Percentiles rank a stretch among this genome's conserved stretches.
Conservation (phyloP, 1,284 basidiomycete genomes). For the Naganishia sp. region DNA sequence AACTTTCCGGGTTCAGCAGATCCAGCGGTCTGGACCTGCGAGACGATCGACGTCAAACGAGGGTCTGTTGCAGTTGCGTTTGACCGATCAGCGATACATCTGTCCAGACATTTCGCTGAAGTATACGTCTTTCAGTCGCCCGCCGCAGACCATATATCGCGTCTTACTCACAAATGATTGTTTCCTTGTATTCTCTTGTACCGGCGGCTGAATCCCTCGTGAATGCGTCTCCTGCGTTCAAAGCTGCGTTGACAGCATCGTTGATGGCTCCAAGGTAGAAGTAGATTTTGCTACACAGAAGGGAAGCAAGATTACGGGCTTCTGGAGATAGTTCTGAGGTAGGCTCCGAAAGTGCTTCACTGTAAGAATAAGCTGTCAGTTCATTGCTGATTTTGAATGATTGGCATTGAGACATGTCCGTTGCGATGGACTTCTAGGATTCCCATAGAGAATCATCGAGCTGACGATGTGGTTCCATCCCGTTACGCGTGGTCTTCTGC, state of each 20-base stretch:
- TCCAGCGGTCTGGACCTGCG: conserved; percentile 79
- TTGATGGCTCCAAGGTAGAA: conserved; percentile 92
- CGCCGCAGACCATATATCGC: not conserved
- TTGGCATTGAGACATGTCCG: too few relatives aligned
- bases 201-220: conserved; percentile 65
- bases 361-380: conserved; percentile 47
- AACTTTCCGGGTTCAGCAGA: conserved; percentile 82
- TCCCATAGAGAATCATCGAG: too few relatives aligned
- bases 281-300: conserved; percentile 92
- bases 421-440: too few relatives aligned
- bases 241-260: conserved; percentile 87
- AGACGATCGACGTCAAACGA: conserved; percentile 76
- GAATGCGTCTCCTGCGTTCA: conserved; percentile 84
- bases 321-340: conserved; percentile 67
- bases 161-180: conserved; percentile 61
- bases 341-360: conserved; percentile 82
- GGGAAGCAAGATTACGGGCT: conserved; percentile 75
- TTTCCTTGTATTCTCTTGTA: conserved; percentile 86
- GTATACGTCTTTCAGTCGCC: conserved; percentile 3
- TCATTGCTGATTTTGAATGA: not conserved
- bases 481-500: too few relatives aligned
- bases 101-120: conserved; percentile 88
- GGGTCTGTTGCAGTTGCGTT: conserved; percentile 65
- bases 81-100: conserved; percentile 66
- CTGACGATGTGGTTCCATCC: too few relatives aligned